Conservation (phyloP, 805 yeast species). For the Zygosaccharomyces pseudorouxii region DNA sequence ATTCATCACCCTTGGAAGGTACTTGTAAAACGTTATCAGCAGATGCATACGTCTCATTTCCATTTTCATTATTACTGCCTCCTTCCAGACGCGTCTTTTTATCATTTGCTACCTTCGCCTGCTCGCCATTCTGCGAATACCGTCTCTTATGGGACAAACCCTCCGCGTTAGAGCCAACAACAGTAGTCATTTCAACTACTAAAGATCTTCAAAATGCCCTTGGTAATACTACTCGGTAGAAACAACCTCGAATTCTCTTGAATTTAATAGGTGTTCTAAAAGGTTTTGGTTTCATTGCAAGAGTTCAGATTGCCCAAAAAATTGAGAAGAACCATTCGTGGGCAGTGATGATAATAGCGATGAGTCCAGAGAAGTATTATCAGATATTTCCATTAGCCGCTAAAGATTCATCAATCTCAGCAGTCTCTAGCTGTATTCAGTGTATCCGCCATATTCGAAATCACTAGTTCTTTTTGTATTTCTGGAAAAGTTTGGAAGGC, state of each 20-base stretch:
- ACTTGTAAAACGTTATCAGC: constrained; percentile 6
- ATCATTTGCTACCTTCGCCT: constrained; percentile 13
- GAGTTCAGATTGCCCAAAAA: not conserved
- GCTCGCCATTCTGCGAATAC: constrained; percentile 17
- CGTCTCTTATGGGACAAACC: constrained; percentile 15
- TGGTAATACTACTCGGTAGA: constrained; percentile 11
- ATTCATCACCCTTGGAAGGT: constrained; percentile 15
- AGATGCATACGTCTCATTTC: not conserved
- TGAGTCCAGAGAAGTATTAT: constrained; percentile 34
- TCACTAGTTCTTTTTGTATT: constrained; percentile 26
- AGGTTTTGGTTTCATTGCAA: not conserved
- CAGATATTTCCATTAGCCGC: not conserved
- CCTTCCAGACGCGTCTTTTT: constrained; percentile 18
- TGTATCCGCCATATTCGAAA: constrained; percentile 40
- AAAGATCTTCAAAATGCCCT: constrained; percentile 51
- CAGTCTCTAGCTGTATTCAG: constrained; percentile 28
- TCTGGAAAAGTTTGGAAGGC: constrained; percentile 1
- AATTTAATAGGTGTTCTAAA: not conserved
- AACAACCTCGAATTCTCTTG: not conserved
- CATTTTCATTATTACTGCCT: constrained; percentile 2
- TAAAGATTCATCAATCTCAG: not conserved
- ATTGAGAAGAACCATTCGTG: not conserved
- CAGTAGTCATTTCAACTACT: constrained; percentile 59
- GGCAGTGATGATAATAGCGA: constrained; percentile 59
- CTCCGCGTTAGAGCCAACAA: constrained; percentile 36